These are phyloP conservation scores for Taphrina wiesneri DNA, from an alignment of 1,139 yeast genomes.

Conservation along the genomic window DNA sequence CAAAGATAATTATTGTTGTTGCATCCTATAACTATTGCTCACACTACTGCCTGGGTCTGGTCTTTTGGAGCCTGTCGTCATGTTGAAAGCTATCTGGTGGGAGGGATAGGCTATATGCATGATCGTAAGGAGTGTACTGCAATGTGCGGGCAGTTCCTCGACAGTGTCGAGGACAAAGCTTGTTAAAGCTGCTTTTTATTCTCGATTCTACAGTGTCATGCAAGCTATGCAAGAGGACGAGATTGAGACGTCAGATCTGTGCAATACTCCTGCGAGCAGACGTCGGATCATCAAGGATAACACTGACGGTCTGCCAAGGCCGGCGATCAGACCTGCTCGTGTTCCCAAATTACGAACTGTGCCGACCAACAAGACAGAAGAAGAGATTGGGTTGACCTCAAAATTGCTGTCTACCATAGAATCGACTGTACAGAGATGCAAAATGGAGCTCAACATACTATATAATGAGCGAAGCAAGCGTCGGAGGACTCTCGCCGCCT, in stretches of 20 bases:
- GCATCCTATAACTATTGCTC: neutral
- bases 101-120: constrained; percentile 4
- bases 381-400: neutral
- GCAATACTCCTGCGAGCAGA: neutral
- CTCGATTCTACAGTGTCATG: constrained; percentile 32
- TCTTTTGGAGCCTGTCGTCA: neutral
- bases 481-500: neutral
- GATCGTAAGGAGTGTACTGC: constrained; percentile 9
- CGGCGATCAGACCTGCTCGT: neutral
- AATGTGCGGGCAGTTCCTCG: constrained; percentile 2
- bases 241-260: neutral
- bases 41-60: neutral
- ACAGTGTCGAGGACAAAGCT: neutral
- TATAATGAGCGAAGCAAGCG: constrained; percentile 1
- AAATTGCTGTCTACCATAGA: neutral
- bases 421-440: neutral
- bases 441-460: neutral
- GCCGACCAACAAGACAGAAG: neutral
- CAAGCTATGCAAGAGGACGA: constrained; percentile 22
- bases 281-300: neutral
- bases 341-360: neutral
- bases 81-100: neutral
- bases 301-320: neutral
- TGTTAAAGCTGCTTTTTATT: constrained; percentile 1
- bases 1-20: constrained; percentile 2